Percentiles rank a stretch among this genome's conserved stretches.
These are phyloP conservation scores for Pseudogymnoascus sp. DNA, from an alignment of 2,329 filamentous ascomycete genomes.

Conservation along the genomic window DNA sequence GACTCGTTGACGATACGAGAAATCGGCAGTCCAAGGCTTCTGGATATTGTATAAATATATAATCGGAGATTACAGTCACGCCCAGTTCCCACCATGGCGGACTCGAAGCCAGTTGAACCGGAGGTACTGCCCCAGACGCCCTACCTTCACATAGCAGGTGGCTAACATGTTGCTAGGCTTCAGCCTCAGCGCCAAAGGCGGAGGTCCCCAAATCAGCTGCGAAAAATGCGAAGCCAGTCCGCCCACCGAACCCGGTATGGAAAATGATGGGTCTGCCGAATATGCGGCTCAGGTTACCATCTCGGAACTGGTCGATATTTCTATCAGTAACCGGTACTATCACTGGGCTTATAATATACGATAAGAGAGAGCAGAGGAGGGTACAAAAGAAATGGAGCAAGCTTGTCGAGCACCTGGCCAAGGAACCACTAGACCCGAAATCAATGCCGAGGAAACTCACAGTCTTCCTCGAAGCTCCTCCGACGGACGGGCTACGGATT, in stretches of 20 bases:
- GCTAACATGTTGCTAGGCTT: conserved; percentile 17
- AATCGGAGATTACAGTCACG: not conserved
- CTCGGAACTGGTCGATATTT: conserved; percentile 97
- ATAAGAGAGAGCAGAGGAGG: conserved; percentile 80
- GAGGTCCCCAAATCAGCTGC: conserved; percentile 25
- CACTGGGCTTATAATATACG: conserved; percentile 76
- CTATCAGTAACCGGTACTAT: conserved; percentile 70
- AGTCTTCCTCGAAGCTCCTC: conserved; percentile 76
- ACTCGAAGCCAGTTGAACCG: conserved; percentile 19
- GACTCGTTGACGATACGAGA: not conserved
- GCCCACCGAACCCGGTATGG: conserved; percentile 60
- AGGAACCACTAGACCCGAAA: conserved; percentile 62
- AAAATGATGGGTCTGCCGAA: conserved; percentile 78
- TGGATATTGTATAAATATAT: not conserved
- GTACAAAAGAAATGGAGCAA: conserved; percentile 80
- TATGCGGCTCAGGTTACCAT: conserved; percentile 76
- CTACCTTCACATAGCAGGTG: not conserved
- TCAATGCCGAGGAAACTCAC: conserved; percentile 77
- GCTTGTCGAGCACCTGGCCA: conserved; percentile 74
- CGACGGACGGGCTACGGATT: conserved; percentile 71
- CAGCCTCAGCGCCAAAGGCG: conserved; percentile 29
- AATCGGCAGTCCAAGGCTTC: not conserved
- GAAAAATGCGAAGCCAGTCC: conserved; percentile 35
- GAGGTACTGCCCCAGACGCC: conserved; percentile 11
- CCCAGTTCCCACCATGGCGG: conserved; percentile 10